Conservation (phyloP, 1,284 basidiomycete species). For the Cryptococcus deneoformans region DNA sequence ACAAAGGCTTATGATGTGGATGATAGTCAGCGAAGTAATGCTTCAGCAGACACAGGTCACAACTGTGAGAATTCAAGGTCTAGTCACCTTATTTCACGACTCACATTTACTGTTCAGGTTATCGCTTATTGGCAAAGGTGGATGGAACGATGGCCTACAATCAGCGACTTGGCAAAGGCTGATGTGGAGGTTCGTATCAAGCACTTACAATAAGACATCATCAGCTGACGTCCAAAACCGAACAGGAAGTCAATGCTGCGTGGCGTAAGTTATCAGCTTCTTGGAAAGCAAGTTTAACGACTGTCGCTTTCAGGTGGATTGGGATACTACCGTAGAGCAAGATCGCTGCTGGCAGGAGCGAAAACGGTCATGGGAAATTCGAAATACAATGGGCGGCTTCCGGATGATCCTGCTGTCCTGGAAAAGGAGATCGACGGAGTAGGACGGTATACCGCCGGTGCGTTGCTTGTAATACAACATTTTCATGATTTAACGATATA, state of each 20-base stretch:
- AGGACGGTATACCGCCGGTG: conserved; percentile 74
- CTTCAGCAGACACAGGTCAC: conserved; percentile 87
- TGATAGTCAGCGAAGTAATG: conserved; percentile 91
- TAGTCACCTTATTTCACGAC: not conserved
- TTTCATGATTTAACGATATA: conserved; percentile 12
- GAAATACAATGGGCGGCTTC: conserved; percentile 57
- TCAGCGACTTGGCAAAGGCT: conserved; percentile 69
- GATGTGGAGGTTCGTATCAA: conserved; percentile 59
- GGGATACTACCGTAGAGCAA: conserved; percentile 87
- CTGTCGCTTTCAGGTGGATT: conserved; percentile 53
- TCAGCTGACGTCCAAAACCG: not conserved
- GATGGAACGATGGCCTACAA: conserved; percentile 81
- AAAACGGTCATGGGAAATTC: conserved; percentile 69
- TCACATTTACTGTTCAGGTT: conserved; percentile 41
- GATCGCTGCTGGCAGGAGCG: conserved; percentile 71
- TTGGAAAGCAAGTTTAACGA: not conserved
- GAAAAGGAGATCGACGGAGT: conserved; percentile 84
- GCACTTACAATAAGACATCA: not conserved
- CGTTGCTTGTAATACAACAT: conserved; percentile 1
- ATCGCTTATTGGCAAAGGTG: conserved; percentile 85
- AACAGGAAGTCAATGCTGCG: conserved; percentile 66
- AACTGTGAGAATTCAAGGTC: conserved; percentile 54
- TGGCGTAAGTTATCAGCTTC: conserved; percentile 57
- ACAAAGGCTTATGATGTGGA: not conserved
- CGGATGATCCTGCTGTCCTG: conserved; percentile 73